These are phyloP conservation scores for Candida tallmaniae DNA, from an alignment of 805 yeast species.

Conservation along the genomic window DNA sequence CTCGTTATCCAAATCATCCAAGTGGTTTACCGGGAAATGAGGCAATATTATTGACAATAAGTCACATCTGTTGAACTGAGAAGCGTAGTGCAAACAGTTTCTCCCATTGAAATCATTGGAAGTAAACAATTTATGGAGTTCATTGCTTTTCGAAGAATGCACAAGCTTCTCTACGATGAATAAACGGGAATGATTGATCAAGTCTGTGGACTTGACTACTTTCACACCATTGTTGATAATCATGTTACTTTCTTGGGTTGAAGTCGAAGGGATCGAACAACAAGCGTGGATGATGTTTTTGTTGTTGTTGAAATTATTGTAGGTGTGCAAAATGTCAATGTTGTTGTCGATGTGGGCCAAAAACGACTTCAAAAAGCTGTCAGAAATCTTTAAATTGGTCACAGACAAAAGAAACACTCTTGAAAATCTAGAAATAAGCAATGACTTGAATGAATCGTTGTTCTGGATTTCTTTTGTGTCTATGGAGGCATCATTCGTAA, in stretches of 20 bases:
- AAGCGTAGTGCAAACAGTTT: conserved; percentile 83
- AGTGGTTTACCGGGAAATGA: conserved; percentile 27
- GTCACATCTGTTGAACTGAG: conserved; percentile 49
- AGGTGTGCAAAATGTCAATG: conserved; percentile 61
- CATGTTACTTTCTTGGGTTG: conserved; percentile 32
- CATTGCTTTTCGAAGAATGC: conserved; percentile 15
- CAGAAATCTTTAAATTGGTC: conserved; percentile 59
- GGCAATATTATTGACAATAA: conserved; percentile 41
- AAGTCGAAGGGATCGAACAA: conserved; percentile 37
- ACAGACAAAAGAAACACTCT: conserved; percentile 70
- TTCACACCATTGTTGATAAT: conserved; percentile 41
- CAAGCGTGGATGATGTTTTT: conserved; percentile 75
- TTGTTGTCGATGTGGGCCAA: conserved; percentile 36
- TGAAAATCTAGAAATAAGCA: conserved; percentile 39
- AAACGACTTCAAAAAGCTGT: conserved; percentile 51
- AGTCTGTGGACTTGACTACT: conserved; percentile 28
- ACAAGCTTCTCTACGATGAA: conserved; percentile 34
- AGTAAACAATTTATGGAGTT: conserved; percentile 20
- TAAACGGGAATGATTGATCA: conserved; percentile 32
- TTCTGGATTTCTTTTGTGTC: conserved; percentile 10
- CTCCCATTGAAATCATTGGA: conserved; percentile 66
- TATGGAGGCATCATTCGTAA: conserved; percentile 2
- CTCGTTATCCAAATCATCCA: conserved; percentile 60
- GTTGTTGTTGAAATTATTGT: conserved; percentile 53
- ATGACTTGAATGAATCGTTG: conserved; percentile 1